phyloP scores from a whole-genome alignment of 371 early-diverging fungal species.

The Umbelopsis sp. region DNA sequence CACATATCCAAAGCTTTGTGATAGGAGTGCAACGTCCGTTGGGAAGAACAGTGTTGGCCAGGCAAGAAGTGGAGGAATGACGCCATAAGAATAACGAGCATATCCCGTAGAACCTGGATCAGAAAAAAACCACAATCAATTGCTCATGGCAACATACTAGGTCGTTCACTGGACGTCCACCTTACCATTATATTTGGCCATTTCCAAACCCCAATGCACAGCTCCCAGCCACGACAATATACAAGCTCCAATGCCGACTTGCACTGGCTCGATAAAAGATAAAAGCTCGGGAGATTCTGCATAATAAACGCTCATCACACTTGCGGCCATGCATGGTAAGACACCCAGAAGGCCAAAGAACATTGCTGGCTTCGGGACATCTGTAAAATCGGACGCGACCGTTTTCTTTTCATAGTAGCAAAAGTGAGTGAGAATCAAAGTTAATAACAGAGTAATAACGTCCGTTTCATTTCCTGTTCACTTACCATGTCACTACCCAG shows the following conservation, averaged over 20 bases:
- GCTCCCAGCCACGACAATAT: constrained; percentile 17
- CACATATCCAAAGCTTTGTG: constrained; percentile 7
- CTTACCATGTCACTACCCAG: constrained; percentile 9
- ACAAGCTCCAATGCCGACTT: constrained; percentile 12
- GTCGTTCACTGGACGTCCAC: neutral
- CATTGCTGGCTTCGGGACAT: constrained; percentile 3
- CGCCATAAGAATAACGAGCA: constrained; percentile 12
- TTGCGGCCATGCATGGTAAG: constrained; percentile 11
- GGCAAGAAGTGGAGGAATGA: constrained; percentile 15
- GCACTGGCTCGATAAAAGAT: constrained; percentile 14
- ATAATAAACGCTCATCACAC: constrained; percentile 11
- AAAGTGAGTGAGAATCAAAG: neutral
- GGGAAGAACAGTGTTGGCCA: constrained; percentile 16
- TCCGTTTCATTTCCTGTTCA: neutral
- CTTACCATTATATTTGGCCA: constrained; percentile 16
- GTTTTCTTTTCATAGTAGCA: neutral
- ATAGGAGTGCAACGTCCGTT: neutral
- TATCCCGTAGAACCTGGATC: constrained; percentile 11
- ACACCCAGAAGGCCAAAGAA: constrained; percentile 6
- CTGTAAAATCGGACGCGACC: constrained; percentile 7
- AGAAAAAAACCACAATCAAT: neutral
- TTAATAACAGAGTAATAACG: too few relatives aligned
- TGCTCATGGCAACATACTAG: neutral
- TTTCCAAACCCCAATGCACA: constrained; percentile 18
- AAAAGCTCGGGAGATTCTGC: constrained; percentile 8